Evolutionary conservation across 371 early-diverging fungal genomes (phyloP), one percentile per base, ranked within the genome.

Genomic region (Rhizopus arrhizus): DNA sequence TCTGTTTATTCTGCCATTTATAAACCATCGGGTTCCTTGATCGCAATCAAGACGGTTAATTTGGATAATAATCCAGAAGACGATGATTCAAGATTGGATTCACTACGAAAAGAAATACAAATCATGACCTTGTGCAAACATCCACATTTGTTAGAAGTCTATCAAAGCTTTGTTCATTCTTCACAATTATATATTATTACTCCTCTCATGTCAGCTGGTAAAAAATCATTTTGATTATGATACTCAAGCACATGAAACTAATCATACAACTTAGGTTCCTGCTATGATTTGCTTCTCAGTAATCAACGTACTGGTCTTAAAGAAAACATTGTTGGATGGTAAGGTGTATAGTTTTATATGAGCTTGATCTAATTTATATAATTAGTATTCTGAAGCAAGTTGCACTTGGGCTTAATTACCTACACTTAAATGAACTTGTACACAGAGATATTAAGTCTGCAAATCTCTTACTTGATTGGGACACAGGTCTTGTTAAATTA

Each of bases 381-480:
- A 6, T 11, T 61, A 73, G 80, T 64, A 93, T 98, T 58, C 82
- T 91, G 5, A 85, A 90, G 34, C 95, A 96, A 65, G 93, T 96
- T 5, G 75, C 94, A 45, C 77, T 78, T 11, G 97, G 97, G 0
- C 80, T 99, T 31, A 83, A 85, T 12, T 99, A 98, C 73, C 81
- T 99, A 32, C 98, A 99, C 70, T 87, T 87, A 51, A 89, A 88
- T 42, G 88, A 88, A 11, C 91, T 98, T 53, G 94, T 98, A 55
- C 99, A 98, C 66, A 87, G 99, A 33, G 99, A 98, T 66, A 91
- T 98, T 61, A 98, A 98, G 80, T 89, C 93, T 81, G 80, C 64
- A 69, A 99, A 99, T 73, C 82, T 98, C 43, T 78, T 98, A 45
- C 68, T 99, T 36, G 86, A 90, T 62, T 95, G 94, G 41, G 87